phyloP scores from a whole-genome alignment of 768 basidiomycete species.

The Lactifluus echinatus region DNA sequence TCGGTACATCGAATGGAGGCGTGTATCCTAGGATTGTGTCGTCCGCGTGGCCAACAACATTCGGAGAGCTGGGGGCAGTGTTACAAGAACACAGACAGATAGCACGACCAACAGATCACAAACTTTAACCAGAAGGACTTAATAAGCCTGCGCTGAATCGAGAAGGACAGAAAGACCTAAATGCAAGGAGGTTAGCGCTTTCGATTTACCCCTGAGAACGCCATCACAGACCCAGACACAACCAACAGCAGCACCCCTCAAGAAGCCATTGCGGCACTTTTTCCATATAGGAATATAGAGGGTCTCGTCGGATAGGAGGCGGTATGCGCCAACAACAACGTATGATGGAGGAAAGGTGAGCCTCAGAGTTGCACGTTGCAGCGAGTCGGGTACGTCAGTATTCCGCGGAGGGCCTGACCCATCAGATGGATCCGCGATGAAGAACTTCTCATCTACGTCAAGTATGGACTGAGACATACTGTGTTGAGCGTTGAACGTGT shows the following conservation, averaged over 20 bases:
- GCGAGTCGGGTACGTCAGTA: slow-evolving; percentile 19
- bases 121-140: slow-evolving; percentile 56
- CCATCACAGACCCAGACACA: slow-evolving; percentile 50
- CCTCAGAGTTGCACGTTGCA: slow-evolving; percentile 48
- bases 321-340: slow-evolving; percentile 75
- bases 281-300: slow-evolving; percentile 74
- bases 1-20: slow-evolving; percentile 59
- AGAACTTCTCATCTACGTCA: background rate
- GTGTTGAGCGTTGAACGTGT: background rate
- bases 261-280: slow-evolving; percentile 72
- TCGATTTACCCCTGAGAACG: background rate
- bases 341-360: slow-evolving; percentile 79
- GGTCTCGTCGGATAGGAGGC: slow-evolving; percentile 63
- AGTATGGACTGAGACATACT: slow-evolving; percentile 7
- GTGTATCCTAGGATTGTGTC: slow-evolving; percentile 57
- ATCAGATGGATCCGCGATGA: background rate
- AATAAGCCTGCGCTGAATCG: slow-evolving; percentile 62
- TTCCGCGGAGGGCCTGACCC: slow-evolving; percentile 3
- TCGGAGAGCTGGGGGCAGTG: slow-evolving; percentile 40
- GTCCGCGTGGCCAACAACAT: slow-evolving; percentile 51
- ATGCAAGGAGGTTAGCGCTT: background rate
- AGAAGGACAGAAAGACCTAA: slow-evolving; percentile 60
- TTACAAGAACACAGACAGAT: background rate
- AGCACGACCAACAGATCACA: slow-evolving; percentile 12
- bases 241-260: slow-evolving; percentile 62